phyloP scores from a whole-genome alignment of 768 basidiomycete genomes.

The Boletus fagicola region DNA sequence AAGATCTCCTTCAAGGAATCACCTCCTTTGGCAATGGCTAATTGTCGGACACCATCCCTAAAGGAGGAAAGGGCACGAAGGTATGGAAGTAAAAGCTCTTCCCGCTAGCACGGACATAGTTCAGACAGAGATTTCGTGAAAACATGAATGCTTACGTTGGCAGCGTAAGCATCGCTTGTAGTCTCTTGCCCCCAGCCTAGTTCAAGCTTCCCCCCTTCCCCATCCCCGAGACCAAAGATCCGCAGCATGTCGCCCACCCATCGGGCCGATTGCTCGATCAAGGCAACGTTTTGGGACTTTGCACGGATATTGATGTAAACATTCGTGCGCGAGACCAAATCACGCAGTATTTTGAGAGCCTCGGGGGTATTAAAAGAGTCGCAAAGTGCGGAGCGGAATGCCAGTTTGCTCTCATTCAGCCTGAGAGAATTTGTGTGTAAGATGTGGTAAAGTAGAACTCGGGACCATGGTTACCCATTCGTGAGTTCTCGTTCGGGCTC shows the following conservation, averaged over 20 bases:
- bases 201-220: constrained; percentile 61
- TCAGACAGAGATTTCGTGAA: constrained; percentile 1
- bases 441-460: constrained; percentile 6
- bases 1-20: constrained; percentile 76
- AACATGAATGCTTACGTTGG: constrained; percentile 42
- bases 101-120: constrained; percentile 51
- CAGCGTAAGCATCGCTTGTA: constrained; percentile 35
- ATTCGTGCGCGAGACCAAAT: constrained; percentile 83
- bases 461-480: constrained; percentile 46
- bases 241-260: constrained; percentile 75
- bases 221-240: constrained; percentile 79
- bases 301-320: constrained; percentile 77
- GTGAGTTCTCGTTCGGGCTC: constrained; percentile 67
- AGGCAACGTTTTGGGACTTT: constrained; percentile 54
- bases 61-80: constrained; percentile 82
- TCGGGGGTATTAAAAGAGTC: constrained; percentile 96
- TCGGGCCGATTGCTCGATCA: constrained; percentile 61
- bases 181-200: constrained; percentile 85
- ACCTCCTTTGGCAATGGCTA: constrained; percentile 73
- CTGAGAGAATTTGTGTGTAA: constrained; percentile 40
- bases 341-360: constrained; percentile 72
- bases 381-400: constrained; percentile 84
- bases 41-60: constrained; percentile 81
- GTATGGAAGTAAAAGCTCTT: constrained; percentile 87
- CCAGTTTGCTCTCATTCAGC: constrained; percentile 67